Percentiles rank a stretch among this genome's conserved stretches.
Conservation (phyloP, 768 basidiomycete genomes). For the Auriscalpium vulgare region DNA sequence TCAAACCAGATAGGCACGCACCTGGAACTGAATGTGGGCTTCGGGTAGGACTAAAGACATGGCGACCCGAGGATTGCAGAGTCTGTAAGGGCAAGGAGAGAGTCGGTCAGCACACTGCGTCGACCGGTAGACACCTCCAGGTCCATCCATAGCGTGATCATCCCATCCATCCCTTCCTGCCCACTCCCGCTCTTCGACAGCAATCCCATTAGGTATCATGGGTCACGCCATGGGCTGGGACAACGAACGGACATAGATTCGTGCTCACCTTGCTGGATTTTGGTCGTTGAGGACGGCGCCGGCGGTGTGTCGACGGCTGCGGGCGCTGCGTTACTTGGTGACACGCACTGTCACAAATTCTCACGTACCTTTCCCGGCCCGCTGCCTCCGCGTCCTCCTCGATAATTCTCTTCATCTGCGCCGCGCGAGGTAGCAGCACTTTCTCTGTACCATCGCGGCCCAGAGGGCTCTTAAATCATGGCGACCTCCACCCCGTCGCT, state of each 20-base stretch:
- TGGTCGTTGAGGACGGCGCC: not conserved
- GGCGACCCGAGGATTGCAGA: slow-evolving; percentile 15
- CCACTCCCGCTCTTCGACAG: not conserved
- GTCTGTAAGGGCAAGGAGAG: not conserved
- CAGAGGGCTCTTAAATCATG: not conserved
- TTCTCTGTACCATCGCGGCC: no score
- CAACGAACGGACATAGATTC: not conserved
- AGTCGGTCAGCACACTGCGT: not conserved
- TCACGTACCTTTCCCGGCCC: not conserved
- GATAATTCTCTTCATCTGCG: no score
- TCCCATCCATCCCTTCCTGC: slow-evolving; percentile 10
- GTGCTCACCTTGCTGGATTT: slow-evolving; percentile 6
- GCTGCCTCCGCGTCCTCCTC: no score
- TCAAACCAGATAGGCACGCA: slow-evolving; percentile 23
- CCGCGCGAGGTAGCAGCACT: no score
- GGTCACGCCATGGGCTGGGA: not conserved
- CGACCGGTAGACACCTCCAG: not conserved
- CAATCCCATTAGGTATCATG: not conserved
- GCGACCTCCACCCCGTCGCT: slow-evolving; percentile 26
- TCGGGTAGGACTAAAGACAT: slow-evolving; percentile 99
- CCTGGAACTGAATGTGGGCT: slow-evolving; percentile 93
- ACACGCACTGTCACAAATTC: not conserved
- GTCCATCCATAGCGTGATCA: slow-evolving; percentile 8
- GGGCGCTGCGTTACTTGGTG: not conserved
- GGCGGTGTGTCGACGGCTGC: not conserved